These are phyloP conservation scores for Novymonas esmeraldas DNA, from an alignment of 208 protist species.

Conservation along the genomic window DNA sequence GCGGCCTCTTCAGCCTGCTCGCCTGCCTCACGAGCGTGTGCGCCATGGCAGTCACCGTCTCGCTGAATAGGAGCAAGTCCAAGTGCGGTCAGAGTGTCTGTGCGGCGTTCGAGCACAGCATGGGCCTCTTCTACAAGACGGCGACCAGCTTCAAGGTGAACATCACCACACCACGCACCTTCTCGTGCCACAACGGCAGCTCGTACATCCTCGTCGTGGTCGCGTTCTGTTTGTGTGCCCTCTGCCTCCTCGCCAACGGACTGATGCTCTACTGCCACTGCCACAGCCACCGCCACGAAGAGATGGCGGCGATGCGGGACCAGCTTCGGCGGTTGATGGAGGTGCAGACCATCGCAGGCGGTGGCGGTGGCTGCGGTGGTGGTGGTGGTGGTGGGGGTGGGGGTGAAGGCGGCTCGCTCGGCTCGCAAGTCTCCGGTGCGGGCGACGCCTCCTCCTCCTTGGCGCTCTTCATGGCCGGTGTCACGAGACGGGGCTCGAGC, in stretches of 20 bases:
- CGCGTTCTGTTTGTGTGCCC: constrained; percentile 17
- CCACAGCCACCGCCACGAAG: neutral
- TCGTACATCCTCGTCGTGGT: constrained; percentile 32
- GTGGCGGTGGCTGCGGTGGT: too few species aligned
- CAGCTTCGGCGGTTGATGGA: constrained; percentile 16
- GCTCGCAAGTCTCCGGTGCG: too few species aligned
- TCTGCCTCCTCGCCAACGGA: constrained; percentile 14
- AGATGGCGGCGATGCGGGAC: constrained; percentile 13
- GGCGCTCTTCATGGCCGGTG: neutral
- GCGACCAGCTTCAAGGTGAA: neutral
- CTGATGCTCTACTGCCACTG: constrained; percentile 7
- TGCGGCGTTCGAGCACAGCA: constrained; percentile 26
- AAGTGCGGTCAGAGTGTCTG: constrained; percentile 59
- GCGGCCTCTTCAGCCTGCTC: constrained; percentile 14
- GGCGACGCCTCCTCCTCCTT: neutral
- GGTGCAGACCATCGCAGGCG: constrained; percentile 3
- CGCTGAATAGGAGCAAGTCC: constrained; percentile 18
- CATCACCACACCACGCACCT: constrained; percentile 3
- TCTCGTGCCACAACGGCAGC: constrained; percentile 29
- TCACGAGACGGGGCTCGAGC: neutral
- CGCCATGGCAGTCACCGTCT: constrained; percentile 30
- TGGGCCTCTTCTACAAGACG: constrained; percentile 37
- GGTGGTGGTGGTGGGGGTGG: too few species aligned
- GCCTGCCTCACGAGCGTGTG: constrained; percentile 37
- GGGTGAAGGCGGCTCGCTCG: too few species aligned